Conservation (phyloP, 2,329 filamentous ascomycete species). For the Ophiostoma quercus region DNA sequence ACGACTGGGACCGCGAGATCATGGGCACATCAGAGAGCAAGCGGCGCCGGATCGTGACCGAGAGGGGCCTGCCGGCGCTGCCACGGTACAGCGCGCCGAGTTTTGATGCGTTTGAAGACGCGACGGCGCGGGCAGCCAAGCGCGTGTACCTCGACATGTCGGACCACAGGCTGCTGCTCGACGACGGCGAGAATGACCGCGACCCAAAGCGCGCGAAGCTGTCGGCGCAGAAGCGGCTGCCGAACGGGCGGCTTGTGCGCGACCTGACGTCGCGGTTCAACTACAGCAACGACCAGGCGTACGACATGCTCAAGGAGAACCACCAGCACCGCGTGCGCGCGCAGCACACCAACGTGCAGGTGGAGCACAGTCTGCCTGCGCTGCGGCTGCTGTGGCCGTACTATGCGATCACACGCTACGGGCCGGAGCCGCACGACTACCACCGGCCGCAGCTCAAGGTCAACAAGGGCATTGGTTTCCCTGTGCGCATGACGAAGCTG, state of each 20-base stretch:
- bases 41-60: slow-evolving; percentile 56
- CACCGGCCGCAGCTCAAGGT: slow-evolving; percentile 77
- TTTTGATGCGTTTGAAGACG: slow-evolving; percentile 74
- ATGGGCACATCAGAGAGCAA: slow-evolving; percentile 46
- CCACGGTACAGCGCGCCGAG: slow-evolving; percentile 60
- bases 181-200: slow-evolving; percentile 63
- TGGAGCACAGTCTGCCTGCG: slow-evolving; percentile 91
- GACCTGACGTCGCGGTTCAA: slow-evolving; percentile 82
- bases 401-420: slow-evolving; percentile 80
- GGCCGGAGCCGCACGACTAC: slow-evolving; percentile 66
- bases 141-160: slow-evolving; percentile 79
- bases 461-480: slow-evolving; percentile 59
- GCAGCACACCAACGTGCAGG: slow-evolving; percentile 81
- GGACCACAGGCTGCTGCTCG: slow-evolving; percentile 79
- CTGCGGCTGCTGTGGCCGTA: slow-evolving; percentile 91
- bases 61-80: slow-evolving; percentile 50
- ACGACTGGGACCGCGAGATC: slow-evolving; percentile 61
- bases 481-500: slow-evolving; percentile 66
- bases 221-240: slow-evolving; percentile 56
- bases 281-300: slow-evolving; percentile 91
- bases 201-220: slow-evolving; percentile 55
- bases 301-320: slow-evolving; percentile 93
- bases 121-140: slow-evolving; percentile 68
- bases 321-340: slow-evolving; percentile 94
- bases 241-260: slow-evolving; percentile 63